These are phyloP conservation scores for Cronartium quercuum DNA, from an alignment of 1,284 basidiomycete genomes.

Conservation along the genomic window DNA sequence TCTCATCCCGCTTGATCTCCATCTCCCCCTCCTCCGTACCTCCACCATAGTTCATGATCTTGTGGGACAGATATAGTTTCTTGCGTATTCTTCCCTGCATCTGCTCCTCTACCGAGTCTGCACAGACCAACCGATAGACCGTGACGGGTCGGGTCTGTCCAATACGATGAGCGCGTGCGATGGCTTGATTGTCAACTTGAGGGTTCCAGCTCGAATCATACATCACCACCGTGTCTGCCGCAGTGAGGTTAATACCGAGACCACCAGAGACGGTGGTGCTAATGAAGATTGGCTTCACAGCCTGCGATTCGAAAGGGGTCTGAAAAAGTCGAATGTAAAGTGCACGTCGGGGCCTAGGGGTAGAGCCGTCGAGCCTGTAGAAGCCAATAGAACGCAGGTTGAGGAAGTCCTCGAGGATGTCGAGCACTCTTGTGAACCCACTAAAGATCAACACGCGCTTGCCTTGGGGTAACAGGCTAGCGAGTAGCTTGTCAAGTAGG, in stretches of 20 bases:
- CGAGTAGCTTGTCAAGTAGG: constrained; percentile 44
- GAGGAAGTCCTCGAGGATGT: constrained; percentile 44
- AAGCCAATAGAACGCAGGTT: constrained; percentile 40
- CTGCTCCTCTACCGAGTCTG: constrained; percentile 59
- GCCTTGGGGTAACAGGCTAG: constrained; percentile 42
- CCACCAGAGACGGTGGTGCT: constrained; percentile 44
- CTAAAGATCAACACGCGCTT: constrained; percentile 44
- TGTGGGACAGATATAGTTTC: constrained; percentile 60
- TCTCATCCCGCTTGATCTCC: neutral
- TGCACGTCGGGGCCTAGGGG: constrained; percentile 54
- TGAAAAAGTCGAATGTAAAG: constrained; percentile 62
- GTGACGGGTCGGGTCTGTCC: constrained; percentile 43
- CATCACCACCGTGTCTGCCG: constrained; percentile 42
- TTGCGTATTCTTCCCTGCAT: constrained; percentile 61
- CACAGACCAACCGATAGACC: constrained; percentile 42
- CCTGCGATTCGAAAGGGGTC: constrained; percentile 44
- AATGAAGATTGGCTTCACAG: constrained; percentile 40
- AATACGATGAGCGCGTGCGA: constrained; percentile 44
- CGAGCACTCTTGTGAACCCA: constrained; percentile 55
- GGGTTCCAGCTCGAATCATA: constrained; percentile 43
- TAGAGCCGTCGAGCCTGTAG: constrained; percentile 42
- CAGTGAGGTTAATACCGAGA: constrained; percentile 47
- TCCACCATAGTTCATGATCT: constrained; percentile 54
- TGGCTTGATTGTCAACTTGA: constrained; percentile 43
- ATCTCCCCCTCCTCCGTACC: constrained; percentile 38